Evolutionary conservation across 2,329 filamentous ascomycete species (phyloP), one percentile per base, ranked within the genome.

Genomic region (Botryotinia calthae): DNA sequence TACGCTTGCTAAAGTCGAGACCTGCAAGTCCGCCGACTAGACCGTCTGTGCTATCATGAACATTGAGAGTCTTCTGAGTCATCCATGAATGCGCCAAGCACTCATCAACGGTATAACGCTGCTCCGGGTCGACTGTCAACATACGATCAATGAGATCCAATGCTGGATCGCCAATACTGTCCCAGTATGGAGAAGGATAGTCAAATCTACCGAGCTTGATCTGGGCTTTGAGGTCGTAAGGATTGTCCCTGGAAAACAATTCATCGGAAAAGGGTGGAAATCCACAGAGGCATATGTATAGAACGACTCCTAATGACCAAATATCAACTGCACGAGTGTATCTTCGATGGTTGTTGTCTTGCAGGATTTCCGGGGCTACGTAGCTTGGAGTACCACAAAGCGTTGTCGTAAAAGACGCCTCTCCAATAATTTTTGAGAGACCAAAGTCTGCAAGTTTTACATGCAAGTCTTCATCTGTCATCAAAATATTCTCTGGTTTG

Each of bases 181-280:
- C 94, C 94, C 94, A 99, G 82, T 98, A 98, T 0, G 96, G 96
- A 1, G 94, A 97, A 0, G 96, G 95, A 79, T 98, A 99, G 82
- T 98, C 93, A 80, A 97, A 99, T 31, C 90, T 88, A 25, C 93
- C 96, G 82, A 89, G 88, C 82, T 92, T 95, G 83, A 97, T 98
- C 83, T 98, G 95, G 78, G 97, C 91, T 2, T 92, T 92, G 62
- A 98, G 86, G 0, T 88, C 93, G 80, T 93, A 98, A 2, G 96
- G 96, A 76, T 95, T 96, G 62, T 97, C 91, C 51, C 83, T 83
- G 1, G 90, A 90, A 82, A 91, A 93, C 0, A 98, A 89, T 82
- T 99, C 96, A 79, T 99, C 96, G 0, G 94, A 97, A 83, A 99
- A 99, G 0, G 96, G 96, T 7, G 95, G 96, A 80, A 98, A 98